Conservation (phyloP, 108 stramenopile species). For the Fistulifera solaris region DNA sequence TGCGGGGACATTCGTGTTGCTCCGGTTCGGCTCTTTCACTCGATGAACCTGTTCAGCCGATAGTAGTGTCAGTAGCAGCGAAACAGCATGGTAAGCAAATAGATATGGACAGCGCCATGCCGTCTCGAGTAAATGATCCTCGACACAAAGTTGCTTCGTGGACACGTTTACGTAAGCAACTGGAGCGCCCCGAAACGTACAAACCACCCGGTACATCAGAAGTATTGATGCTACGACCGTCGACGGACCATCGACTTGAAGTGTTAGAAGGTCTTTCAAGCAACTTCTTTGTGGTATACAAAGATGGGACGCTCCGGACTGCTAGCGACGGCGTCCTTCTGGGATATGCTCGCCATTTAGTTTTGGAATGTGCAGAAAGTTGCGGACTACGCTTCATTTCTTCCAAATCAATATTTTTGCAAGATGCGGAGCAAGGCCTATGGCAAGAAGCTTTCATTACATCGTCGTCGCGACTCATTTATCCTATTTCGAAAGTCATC, state of each 20-base stretch:
- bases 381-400: slow-evolving; percentile 5
- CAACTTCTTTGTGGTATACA: slow-evolving; percentile 25
- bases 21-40: slow-evolving; percentile 4
- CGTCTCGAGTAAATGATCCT: slow-evolving; percentile 19
- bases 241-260: slow-evolving; percentile 5
- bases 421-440: slow-evolving; percentile 11
- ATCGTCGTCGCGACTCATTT: slow-evolving; percentile 20
- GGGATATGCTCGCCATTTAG: slow-evolving; percentile 17
- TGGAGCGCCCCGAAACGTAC: slow-evolving; percentile 26
- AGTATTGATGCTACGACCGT: slow-evolving; percentile 14
- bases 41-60: slow-evolving; percentile 19
- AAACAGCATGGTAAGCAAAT: slow-evolving; percentile 4
- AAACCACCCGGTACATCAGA: slow-evolving; percentile 19
- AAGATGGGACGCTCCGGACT: slow-evolving; percentile 19
- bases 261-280: slow-evolving; percentile 20
- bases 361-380: slow-evolving; percentile 13
- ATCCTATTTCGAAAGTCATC: slow-evolving; percentile 13
- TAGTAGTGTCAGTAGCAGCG: slow-evolving; percentile 39
- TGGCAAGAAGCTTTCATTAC: slow-evolving; percentile 22
- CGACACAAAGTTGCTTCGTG: slow-evolving; percentile 19
- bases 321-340: slow-evolving; percentile 15
- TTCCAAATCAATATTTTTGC: slow-evolving; percentile 4
- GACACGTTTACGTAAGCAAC: slow-evolving; percentile 14
- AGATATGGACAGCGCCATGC: slow-evolving; percentile 9
- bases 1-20: slow-evolving; percentile 27